Evolutionary conservation across 192 early-diverging fungal species (phyloP).

Genomic region (Haplosporangium gracile): DNA sequence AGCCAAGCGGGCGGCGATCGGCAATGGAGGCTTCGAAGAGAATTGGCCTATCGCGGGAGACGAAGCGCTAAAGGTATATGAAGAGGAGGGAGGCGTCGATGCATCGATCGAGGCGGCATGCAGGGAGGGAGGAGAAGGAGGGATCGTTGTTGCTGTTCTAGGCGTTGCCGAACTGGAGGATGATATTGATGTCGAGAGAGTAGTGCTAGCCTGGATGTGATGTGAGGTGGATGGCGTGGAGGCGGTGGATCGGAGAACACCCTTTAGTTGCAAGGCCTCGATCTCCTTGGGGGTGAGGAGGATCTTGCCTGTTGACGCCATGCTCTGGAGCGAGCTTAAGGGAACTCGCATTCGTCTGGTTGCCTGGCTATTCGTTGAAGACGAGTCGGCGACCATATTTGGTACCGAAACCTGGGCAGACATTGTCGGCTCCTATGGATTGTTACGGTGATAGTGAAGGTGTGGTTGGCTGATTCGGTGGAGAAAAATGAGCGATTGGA

Average conservation of each 20-base stretch:
- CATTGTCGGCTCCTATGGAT: background rate
- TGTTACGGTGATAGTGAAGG: background rate
- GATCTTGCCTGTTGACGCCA: conserved; percentile 20
- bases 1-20: conserved; percentile 23
- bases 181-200: background rate
- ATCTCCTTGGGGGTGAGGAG: conserved; percentile 30
- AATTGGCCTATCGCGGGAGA: background rate
- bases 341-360: conserved; percentile 19
- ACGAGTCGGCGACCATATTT: background rate
- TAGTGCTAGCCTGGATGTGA: background rate
- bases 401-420: background rate
- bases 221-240: background rate
- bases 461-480: background rate
- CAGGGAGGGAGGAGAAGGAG: background rate
- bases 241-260: conserved; percentile 14
- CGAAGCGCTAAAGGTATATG: background rate
- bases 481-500: background rate
- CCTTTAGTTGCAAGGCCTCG: conserved; percentile 29
- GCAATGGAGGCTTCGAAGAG: conserved; percentile 27
- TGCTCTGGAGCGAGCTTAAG: conserved; percentile 27
- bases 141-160: background rate
- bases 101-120: background rate
- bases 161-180: background rate
- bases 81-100: background rate
- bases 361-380: background rate